These are phyloP conservation scores for Colletotrichum euphorbiae DNA, from an alignment of 2,329 filamentous ascomycete genomes.

Conservation along the genomic window DNA sequence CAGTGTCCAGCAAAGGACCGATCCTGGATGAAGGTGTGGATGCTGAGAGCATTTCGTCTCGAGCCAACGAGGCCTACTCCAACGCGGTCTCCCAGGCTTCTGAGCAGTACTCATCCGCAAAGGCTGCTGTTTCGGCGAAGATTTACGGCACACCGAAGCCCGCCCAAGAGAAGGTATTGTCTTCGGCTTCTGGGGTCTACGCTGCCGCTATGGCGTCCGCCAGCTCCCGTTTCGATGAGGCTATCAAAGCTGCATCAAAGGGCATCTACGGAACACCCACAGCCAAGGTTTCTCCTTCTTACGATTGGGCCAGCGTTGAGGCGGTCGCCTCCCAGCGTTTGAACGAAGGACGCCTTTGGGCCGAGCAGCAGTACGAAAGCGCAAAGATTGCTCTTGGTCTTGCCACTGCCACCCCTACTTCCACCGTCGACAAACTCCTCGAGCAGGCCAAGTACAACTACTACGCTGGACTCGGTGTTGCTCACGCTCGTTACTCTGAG, in stretches of 20 bases:
- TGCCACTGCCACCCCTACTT: slow-evolving; percentile 69
- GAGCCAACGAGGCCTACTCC: slow-evolving; percentile 70
- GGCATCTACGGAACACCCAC: slow-evolving; percentile 62
- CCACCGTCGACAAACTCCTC: slow-evolving; percentile 67
- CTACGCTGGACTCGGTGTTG: slow-evolving; percentile 81
- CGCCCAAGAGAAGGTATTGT: slow-evolving; percentile 72
- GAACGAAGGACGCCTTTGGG: slow-evolving; percentile 75
- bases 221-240: slow-evolving; percentile 67
- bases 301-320: slow-evolving; percentile 62
- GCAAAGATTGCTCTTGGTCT: slow-evolving; percentile 74
- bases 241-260: slow-evolving; percentile 64
- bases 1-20: slow-evolving; percentile 59
- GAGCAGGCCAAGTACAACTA: slow-evolving; percentile 75
- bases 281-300: slow-evolving; percentile 53
- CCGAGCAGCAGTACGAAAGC: slow-evolving; percentile 76
- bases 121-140: slow-evolving; percentile 74
- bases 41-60: slow-evolving; percentile 53
- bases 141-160: slow-evolving; percentile 74
- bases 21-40: slow-evolving; percentile 62
- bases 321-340: slow-evolving; percentile 78
- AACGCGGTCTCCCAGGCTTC: slow-evolving; percentile 74
- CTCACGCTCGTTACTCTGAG: slow-evolving; percentile 81
- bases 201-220: slow-evolving; percentile 73
- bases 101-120: slow-evolving; percentile 75
- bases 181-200: slow-evolving; percentile 76